Evolutionary conservation across 1,284 basidiomycete species (phyloP), one percentile per base, ranked within the genome.

Genomic region (Farysia itapuensis): DNA sequence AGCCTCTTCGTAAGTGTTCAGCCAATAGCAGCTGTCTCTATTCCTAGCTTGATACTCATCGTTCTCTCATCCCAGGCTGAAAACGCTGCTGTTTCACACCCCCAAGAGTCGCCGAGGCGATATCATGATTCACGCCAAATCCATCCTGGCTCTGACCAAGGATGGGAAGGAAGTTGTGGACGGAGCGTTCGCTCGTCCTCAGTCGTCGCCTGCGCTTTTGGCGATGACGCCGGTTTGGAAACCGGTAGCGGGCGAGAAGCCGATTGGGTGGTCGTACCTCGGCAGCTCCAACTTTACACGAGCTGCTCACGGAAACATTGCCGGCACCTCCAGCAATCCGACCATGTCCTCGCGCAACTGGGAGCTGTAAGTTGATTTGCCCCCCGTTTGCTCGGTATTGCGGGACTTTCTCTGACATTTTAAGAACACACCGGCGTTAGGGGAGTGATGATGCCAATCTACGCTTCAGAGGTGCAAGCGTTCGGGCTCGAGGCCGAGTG

Each of bases 41-140:
- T 9, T n/a, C 25, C 25, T 9, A 28, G 25, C 25, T n/a, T 9
- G n/a, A 28, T 28, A n/a, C 25, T 28, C 9, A 28, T 28, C 25
- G 9, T 28, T 28, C 25, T 28, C 9, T n/a, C 25, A 28, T n/a
- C 25, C 9, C 25, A 9, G 25, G 9, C 25, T 9, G 25, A 50
- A 39, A 32, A 52, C 64, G 38, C 19, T 32, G 2, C 47, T 72
- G 4, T 67, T 54, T 20, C 32, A 52, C 23, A 61, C 58, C 39
- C 69, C 71, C 4, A 45, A 51, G 8, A 64, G 59, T 14, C 24
- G 54, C 4, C 57, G 72, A 6, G 72, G 71, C 23, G 49, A 68
- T 19, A 19, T 76, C n/a, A 49, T 76, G 44, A 76, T 76, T 33
- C 74, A 76, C 38, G 69, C 67, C 35, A 76, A 76, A 34, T 58